Evolutionary conservation across 2,329 filamentous ascomycete genomes (phyloP).

Genomic region (Orbilia javanica): DNA sequence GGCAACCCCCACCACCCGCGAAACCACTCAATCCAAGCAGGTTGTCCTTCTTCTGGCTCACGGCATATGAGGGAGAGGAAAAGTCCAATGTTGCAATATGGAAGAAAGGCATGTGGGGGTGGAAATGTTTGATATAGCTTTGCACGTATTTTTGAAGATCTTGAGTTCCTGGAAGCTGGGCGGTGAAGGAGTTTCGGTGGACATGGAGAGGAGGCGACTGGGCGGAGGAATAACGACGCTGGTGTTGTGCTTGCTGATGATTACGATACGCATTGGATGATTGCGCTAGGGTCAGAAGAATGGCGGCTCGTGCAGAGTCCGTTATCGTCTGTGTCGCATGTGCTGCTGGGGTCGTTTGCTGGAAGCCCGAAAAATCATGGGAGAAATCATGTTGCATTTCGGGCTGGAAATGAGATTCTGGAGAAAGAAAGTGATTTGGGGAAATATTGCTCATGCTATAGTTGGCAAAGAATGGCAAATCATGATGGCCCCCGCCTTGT

Average conservation of each 20-base stretch:
- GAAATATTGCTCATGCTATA: slow-evolving; percentile 69
- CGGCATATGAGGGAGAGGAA: slow-evolving; percentile 78
- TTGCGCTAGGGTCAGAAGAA: slow-evolving; percentile 74
- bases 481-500: slow-evolving; percentile 44
- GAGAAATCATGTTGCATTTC: slow-evolving; percentile 71
- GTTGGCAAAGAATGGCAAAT: slow-evolving; percentile 52
- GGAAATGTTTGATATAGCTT: slow-evolving; percentile 91
- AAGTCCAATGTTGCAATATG: slow-evolving; percentile 93
- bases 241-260: slow-evolving; percentile 70
- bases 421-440: slow-evolving; percentile 67
- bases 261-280: slow-evolving; percentile 73
- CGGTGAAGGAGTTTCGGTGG: slow-evolving; percentile 63
- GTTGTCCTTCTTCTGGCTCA: slow-evolving; percentile 72
- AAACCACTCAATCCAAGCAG: slow-evolving; percentile 71
- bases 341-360: slow-evolving; percentile 41
- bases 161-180: slow-evolving; percentile 78
- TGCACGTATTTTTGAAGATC: slow-evolving; percentile 92
- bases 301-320: slow-evolving; percentile 74
- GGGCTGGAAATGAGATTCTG: slow-evolving; percentile 68
- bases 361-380: slow-evolving; percentile 69
- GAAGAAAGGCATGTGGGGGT: slow-evolving; percentile 93
- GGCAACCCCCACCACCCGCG: slow-evolving; percentile 83
- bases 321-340: slow-evolving; percentile 75
- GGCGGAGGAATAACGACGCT: slow-evolving; percentile 65
- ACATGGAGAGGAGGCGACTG: slow-evolving; percentile 61